Base-by-base conservation (phyloP, 768 basidiomycete species). In the Punctularia strigosozonata region DNA sequence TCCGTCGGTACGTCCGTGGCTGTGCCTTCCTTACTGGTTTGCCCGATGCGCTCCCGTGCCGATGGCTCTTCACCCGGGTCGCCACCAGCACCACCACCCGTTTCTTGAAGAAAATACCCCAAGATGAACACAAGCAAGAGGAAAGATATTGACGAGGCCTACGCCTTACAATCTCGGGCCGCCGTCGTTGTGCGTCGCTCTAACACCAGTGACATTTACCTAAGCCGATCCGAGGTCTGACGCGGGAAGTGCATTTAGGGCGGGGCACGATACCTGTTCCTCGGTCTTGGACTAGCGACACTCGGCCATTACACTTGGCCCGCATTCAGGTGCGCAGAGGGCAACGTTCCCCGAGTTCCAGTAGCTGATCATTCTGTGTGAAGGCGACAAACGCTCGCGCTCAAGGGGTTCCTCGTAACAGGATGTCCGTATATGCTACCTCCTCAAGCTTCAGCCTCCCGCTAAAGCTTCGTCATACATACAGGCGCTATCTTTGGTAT, bases 361-460 rank as follows among this genome's bases (percentile, higher is more conserved):
- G 28, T 17, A 21, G 1, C 25, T 22, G 15, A 24, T 41, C 17
- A 23, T 18, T 38, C 24, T 28, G 18, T 30, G 30, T 41, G 35
- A 45, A 88, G 87, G 45, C 75, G 80, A 17, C 87, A 88, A 56
- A 82, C 84, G 0, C 65, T 86, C 15, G 73, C 82, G 3, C 75
- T 88, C 65, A 91, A 91, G 56, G 75, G 69, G 1, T 90, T 86
- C 54, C 59, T 90, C 4, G 70, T 87, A 5, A 75, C 77, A 22
- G 69, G 73, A 40, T 76, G 86, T 87, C 50, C 48, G 75, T 21
- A 22, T 35, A 21, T 32, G 43, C 41, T 33, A 31, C 23, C 20
- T 18, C 14, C 13, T 14, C 6, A 10, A n/a, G 5, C 28, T 22
- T 25, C 25, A 25, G 25, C n/a, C 22, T 46, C 20, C 23, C 31